A percentile compares a stretch with the other conserved stretches of the same genome.
Conservation (phyloP, 768 basidiomycete genomes). For the Pleurotus ostreatus region DNA sequence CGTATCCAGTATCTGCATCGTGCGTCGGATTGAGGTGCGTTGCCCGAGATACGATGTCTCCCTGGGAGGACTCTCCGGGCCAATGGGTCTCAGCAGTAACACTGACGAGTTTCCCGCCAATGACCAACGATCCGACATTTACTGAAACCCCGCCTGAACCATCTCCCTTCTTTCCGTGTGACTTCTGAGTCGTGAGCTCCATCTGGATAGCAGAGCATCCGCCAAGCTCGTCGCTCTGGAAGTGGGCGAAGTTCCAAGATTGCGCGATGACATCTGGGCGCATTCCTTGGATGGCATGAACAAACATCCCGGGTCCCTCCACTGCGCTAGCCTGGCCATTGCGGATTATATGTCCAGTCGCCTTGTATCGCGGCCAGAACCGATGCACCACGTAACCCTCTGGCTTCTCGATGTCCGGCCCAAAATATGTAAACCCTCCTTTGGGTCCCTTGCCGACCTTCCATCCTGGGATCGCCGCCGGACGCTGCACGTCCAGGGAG, state of each 20-base stretch:
- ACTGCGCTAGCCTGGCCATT: conserved; percentile 57
- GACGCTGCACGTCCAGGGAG: conserved; percentile 67
- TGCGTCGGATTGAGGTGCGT: conserved; percentile 53
- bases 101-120: conserved; percentile 69
- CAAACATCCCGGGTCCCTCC: conserved; percentile 76
- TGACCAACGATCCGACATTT: conserved; percentile 82
- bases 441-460: conserved; percentile 86
- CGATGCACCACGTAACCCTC: conserved; percentile 88
- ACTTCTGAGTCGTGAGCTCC: conserved; percentile 87
- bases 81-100: conserved; percentile 80
- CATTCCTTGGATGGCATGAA: conserved; percentile 98
- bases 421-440: conserved; percentile 90
- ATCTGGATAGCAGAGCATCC: conserved; percentile 88
- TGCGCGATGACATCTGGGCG: conserved; percentile 90
- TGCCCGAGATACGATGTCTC: conserved; percentile 58
- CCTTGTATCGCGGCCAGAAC: conserved; percentile 77
- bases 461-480: conserved; percentile 74
- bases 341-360: conserved; percentile 63
- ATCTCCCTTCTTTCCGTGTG: conserved; percentile 72
- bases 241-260: conserved; percentile 93
- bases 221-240: conserved; percentile 70
- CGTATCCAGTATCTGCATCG: conserved; percentile 83
- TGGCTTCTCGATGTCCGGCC: conserved; percentile 58
- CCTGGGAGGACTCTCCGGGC: conserved; percentile 54
- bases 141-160: conserved; percentile 83